phyloP scores from a whole-genome alignment of 352 stramenopile species.

The Phytophthora podocarpi region DNA sequence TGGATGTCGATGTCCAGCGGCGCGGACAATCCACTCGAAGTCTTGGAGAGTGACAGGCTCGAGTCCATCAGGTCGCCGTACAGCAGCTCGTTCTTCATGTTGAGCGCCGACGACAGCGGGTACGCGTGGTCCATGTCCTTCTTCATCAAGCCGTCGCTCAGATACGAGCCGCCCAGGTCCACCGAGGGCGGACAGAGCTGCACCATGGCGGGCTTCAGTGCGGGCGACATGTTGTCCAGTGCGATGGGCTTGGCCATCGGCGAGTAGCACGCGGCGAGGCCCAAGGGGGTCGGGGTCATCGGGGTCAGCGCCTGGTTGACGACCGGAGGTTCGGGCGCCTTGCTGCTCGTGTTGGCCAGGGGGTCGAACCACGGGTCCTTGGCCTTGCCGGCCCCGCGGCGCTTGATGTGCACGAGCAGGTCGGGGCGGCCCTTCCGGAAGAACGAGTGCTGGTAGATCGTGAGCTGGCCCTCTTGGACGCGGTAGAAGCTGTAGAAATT shows the following conservation, averaged over 20 bases:
- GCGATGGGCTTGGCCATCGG: slow-evolving; percentile 79
- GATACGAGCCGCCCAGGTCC: slow-evolving; percentile 51
- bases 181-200: slow-evolving; percentile 55
- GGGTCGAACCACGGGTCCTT: slow-evolving; percentile 89
- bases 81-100: slow-evolving; percentile 57
- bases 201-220: slow-evolving; percentile 74
- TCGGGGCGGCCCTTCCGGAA: slow-evolving; percentile 85
- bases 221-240: slow-evolving; percentile 87
- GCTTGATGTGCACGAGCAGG: slow-evolving; percentile 86
- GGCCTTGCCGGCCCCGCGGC: slow-evolving; percentile 77
- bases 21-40: slow-evolving; percentile 20
- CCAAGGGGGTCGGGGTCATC: slow-evolving; percentile 32
- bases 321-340: slow-evolving; percentile 1
- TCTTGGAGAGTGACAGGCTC: slow-evolving; percentile 37
- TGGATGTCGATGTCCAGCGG: slow-evolving; percentile 77
- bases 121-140: slow-evolving; percentile 49
- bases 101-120: slow-evolving; percentile 41
- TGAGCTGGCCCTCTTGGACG: slow-evolving; percentile 84
- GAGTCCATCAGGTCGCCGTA: slow-evolving; percentile 40
- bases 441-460: slow-evolving; percentile 88
- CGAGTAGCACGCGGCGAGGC: slow-evolving; percentile 69
- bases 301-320: slow-evolving; percentile 2
- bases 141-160: slow-evolving; percentile 45
- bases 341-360: slow-evolving; percentile 42
- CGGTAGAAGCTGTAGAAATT: slow-evolving; percentile 95